phyloP scores from a whole-genome alignment of 768 basidiomycete genomes.

The Tubosaeta sp. region DNA sequence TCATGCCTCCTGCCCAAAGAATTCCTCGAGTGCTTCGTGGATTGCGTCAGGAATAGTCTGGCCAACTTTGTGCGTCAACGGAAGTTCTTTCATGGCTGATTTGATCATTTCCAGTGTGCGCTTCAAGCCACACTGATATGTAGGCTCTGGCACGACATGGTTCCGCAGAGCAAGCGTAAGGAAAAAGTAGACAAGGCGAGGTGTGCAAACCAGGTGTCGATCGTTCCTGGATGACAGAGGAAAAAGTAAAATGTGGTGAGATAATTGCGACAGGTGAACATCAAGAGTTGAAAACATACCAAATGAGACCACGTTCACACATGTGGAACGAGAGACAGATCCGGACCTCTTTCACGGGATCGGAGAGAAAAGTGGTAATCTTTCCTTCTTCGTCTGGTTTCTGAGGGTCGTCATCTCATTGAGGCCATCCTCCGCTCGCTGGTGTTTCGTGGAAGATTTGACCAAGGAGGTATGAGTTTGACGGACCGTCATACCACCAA shows the following conservation, averaged over 20 bases:
- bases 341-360: slow-evolving; percentile 54
- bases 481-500: no score
- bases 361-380: slow-evolving; percentile 50
- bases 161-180: slow-evolving; percentile 56
- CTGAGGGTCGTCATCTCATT: slow-evolving; percentile 30
- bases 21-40: slow-evolving; percentile 42
- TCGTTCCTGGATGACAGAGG: slow-evolving; percentile 36
- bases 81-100: slow-evolving; percentile 40
- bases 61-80: slow-evolving; percentile 37
- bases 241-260: not conserved
- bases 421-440: slow-evolving; percentile 14
- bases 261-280: not conserved
- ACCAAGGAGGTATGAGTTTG: no score
- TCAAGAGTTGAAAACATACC: slow-evolving; percentile 40
- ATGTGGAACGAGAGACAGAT: slow-evolving; percentile 71
- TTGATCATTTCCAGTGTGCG: slow-evolving; percentile 43
- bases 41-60: slow-evolving; percentile 42
- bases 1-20: slow-evolving; percentile 48
- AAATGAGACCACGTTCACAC: slow-evolving; percentile 63
- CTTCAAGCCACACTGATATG: slow-evolving; percentile 42
- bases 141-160: slow-evolving; percentile 46
- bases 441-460: slow-evolving; percentile 28
- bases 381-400: slow-evolving; percentile 34
- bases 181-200: slow-evolving; percentile 57
- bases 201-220: slow-evolving; percentile 45